Base-by-base conservation (phyloP, 1,284 basidiomycete genomes). In the Fomitopsis pinicola region DNA sequence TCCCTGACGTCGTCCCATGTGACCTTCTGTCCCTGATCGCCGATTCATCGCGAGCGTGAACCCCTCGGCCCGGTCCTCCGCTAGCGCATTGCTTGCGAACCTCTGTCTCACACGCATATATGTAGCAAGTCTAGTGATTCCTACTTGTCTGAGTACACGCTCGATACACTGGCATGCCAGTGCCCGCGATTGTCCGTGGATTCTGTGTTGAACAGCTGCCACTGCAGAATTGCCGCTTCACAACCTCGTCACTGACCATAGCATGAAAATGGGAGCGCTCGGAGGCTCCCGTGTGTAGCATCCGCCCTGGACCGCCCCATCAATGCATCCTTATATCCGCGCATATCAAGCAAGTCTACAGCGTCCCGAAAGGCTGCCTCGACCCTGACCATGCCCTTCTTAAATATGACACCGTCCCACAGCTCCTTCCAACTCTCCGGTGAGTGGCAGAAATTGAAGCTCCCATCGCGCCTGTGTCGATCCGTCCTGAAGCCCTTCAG, bases 381-480 rank as follows among this genome's bases (percentile, higher is more conserved):
- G 4, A 78, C 76, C 60, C 69, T 64, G 12, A 80, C 75, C 1
- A 71, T 70, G 12, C 75, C 77, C 55, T 73, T 70, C 63, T 68
- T 66, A 59, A 80, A 80, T 15, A 81, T 70, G 61, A 71, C 62
- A 5, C 73, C 75, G 60, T 78, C 73, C 80, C 81, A 82, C 50
- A 82, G 64, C 57, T 73, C 73, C 30, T 62, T 64, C 78, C 78
- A 82, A 46, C 73, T 75, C 57, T 78, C 73, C 0, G 78, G 76
- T 2, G 64, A 68, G 36, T 80, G 75, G 38, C 67, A 66, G 62
- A 77, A 75, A 60, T 70, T 58, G 46, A 22, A 48, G 22, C 26
- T 42, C 33, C 54, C 22, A 3, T 2, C 35, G 26, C n/a, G 22
- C 75, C 62, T 67, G 58, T 17, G 38, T 58, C 52, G 44, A 46